A percentile compares a stretch with the other conserved stretches of the same genome.
Conservation (phyloP, 2,329 filamentous ascomycete genomes). For the Fonsecaea nubica region DNA sequence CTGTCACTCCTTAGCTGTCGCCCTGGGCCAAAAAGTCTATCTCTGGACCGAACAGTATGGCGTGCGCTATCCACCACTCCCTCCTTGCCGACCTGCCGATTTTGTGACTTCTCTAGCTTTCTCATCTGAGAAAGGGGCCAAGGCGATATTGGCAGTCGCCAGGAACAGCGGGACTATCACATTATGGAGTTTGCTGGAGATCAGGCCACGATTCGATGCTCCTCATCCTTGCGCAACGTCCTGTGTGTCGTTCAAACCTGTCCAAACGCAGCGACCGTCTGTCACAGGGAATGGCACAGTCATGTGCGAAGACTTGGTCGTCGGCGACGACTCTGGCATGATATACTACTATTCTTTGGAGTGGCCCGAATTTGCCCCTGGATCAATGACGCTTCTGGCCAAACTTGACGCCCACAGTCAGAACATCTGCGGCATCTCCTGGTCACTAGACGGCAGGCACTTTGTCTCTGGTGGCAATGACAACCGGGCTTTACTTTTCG, state of each 20-base stretch:
- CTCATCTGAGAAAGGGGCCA: slow-evolving; percentile 76
- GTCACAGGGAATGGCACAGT: slow-evolving; percentile 55
- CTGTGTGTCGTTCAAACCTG: slow-evolving; percentile 81
- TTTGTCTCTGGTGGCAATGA: slow-evolving; percentile 94
- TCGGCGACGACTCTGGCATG: slow-evolving; percentile 82
- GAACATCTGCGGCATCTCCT: slow-evolving; percentile 91
- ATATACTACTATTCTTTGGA: slow-evolving; percentile 90
- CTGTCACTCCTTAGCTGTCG: slow-evolving; percentile 79
- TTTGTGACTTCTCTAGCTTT: slow-evolving; percentile 87
- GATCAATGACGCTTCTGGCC: slow-evolving; percentile 77
- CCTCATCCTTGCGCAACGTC: slow-evolving; percentile 75
- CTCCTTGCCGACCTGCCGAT: slow-evolving; percentile 55
- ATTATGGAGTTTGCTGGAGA: slow-evolving; percentile 74
- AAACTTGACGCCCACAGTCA: slow-evolving; percentile 80
- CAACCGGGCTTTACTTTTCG: slow-evolving; percentile 84
- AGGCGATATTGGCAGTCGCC: slow-evolving; percentile 83
- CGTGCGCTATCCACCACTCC: slow-evolving; percentile 65
- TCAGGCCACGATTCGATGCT: slow-evolving; percentile 74
- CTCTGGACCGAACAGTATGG: slow-evolving; percentile 82
- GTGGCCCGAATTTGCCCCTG: slow-evolving; percentile 66
- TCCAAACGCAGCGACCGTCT: slow-evolving; percentile 58
- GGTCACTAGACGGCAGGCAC: slow-evolving; percentile 75
- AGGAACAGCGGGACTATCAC: slow-evolving; percentile 77
- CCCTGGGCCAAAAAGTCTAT: slow-evolving; percentile 78
- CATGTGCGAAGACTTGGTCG: slow-evolving; percentile 79